Percentiles rank a stretch among this genome's conserved stretches.
Evolutionary conservation across 768 basidiomycete species (phyloP).

Genomic region (Tricholoma flavovirens): DNA sequence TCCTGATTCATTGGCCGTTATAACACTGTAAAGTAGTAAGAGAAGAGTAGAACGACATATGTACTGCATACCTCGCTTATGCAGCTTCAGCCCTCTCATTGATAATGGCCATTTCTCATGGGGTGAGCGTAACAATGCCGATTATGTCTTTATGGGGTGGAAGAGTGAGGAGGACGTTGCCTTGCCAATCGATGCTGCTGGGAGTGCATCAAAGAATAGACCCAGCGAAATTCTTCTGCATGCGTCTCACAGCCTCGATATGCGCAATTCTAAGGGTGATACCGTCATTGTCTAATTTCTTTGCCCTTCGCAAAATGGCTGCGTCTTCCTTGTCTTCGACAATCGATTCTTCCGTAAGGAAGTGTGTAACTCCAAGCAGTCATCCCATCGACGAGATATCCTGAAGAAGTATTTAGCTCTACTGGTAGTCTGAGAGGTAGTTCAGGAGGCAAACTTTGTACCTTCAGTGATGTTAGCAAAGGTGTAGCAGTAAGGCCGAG

Average conservation of each 20-base stretch:
- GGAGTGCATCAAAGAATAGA: too few species aligned
- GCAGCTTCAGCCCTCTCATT: constrained; percentile 3
- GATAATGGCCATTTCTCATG: constrained; percentile 17
- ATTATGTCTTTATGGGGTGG: not conserved
- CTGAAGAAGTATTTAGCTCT: too few species aligned
- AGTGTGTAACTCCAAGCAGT: too few species aligned
- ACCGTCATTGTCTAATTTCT: too few species aligned
- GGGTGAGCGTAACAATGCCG: constrained; percentile 9
- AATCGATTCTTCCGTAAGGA: too few species aligned
- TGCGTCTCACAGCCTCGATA: not conserved
- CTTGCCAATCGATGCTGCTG: constrained; percentile 8
- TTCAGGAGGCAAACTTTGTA: too few species aligned
- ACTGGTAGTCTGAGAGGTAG: too few species aligned
- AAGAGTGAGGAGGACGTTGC: constrained; percentile 7
- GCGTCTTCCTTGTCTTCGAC: too few species aligned
- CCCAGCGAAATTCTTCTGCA: constrained; percentile 15
- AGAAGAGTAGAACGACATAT: too few species aligned
- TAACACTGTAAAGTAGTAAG: not conserved
- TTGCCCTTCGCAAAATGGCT: too few species aligned
- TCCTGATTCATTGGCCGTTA: not conserved
- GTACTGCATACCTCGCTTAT: constrained; percentile 9
- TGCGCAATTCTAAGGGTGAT: too few species aligned
- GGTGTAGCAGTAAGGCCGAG: constrained; percentile 20
- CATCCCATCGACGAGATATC: too few species aligned
- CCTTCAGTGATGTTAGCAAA: constrained; percentile 19